A percentile compares a stretch with the other conserved stretches of the same genome.
phyloP scores from a whole-genome alignment of 1,284 basidiomycete species.

The Erythrobasidium hasegawianum region DNA sequence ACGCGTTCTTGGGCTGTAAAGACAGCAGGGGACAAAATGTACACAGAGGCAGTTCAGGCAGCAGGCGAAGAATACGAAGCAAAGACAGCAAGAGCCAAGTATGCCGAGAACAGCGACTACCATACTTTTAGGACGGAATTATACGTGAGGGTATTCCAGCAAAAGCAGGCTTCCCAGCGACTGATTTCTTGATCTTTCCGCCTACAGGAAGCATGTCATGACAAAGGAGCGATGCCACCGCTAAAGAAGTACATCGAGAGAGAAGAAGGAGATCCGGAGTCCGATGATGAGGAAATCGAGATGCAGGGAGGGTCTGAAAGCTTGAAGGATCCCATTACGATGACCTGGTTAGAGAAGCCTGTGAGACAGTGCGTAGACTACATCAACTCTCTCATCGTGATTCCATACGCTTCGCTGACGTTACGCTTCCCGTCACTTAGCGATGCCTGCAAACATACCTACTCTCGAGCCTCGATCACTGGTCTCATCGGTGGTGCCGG shows the following conservation, averaged over 20 bases:
- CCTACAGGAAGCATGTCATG: constrained; percentile 7
- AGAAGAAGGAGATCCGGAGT: constrained; percentile 31
- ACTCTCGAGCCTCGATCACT: constrained; percentile 24
- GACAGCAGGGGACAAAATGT: neutral
- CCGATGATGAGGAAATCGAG: constrained; percentile 31
- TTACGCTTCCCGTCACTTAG: too few relatives aligned
- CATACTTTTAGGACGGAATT: constrained; percentile 7
- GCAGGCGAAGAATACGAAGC: neutral
- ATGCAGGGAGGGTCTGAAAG: constrained; percentile 13
- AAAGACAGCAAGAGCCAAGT: constrained; percentile 12
- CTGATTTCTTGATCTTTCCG: too few relatives aligned
- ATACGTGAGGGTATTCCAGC: constrained; percentile 2
- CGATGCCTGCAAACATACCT: constrained; percentile 22
- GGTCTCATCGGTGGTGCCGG: constrained; percentile 6
- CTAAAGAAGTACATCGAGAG: constrained; percentile 22
- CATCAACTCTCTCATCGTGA: neutral
- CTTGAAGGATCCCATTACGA: constrained; percentile 33
- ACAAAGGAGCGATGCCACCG: constrained; percentile 15
- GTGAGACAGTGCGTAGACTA: neutral
- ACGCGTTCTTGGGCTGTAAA: too few relatives aligned
- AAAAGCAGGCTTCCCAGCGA: too few relatives aligned
- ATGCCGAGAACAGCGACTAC: neutral
- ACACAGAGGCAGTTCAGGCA: neutral
- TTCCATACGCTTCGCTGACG: constrained; percentile 1
- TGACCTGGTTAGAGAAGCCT: constrained; percentile 30